A percentile compares a stretch with the other conserved stretches of the same genome.
Evolutionary conservation across 139 green algal genomes (phyloP).

Genomic region (Gonium pectorale): DNA sequence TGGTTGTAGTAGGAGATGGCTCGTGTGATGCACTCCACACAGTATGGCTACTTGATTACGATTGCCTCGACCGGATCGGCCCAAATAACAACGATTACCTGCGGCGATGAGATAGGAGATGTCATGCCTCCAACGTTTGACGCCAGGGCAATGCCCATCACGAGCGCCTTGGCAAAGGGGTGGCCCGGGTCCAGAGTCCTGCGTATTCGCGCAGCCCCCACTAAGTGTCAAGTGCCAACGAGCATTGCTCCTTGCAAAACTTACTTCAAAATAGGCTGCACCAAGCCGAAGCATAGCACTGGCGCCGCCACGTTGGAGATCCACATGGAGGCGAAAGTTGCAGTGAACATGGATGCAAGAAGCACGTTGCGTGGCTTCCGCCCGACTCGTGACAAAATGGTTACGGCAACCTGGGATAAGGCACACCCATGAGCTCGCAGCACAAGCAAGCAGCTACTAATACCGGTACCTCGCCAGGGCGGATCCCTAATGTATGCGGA

Average conservation of each 20-base stretch:
- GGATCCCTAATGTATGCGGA: too few relatives aligned
- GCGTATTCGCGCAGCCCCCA: too few relatives aligned
- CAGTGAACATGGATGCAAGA: slow-evolving; percentile 78
- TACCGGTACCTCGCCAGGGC: neutral
- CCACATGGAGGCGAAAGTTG: slow-evolving; percentile 79
- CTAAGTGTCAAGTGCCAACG: too few relatives aligned
- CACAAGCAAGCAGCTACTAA: neutral
- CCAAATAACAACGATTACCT: slow-evolving; percentile 11
- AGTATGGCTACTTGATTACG: too few relatives aligned
- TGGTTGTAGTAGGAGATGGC: neutral
- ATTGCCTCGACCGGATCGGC: too few relatives aligned
- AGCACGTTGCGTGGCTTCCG: slow-evolving; percentile 69
- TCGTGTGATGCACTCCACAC: too few relatives aligned
- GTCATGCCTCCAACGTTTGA: slow-evolving; percentile 85
- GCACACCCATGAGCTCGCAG: neutral
- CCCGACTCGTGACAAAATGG: slow-evolving; percentile 63
- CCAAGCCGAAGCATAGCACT: slow-evolving; percentile 78
- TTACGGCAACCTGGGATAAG: slow-evolving; percentile 54
- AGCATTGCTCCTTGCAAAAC: neutral
- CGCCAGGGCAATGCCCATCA: slow-evolving; percentile 83
- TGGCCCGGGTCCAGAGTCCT: slow-evolving; percentile 67
- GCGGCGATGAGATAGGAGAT: slow-evolving; percentile 69
- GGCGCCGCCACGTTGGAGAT: slow-evolving; percentile 85
- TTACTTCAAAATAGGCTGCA: slow-evolving; percentile 70
- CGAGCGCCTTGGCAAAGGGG: slow-evolving; percentile 68